A percentile compares a stretch with the other conserved stretches of the same genome.
phyloP scores from a whole-genome alignment of 305 asterid species.

The Solanum hybrid region DNA sequence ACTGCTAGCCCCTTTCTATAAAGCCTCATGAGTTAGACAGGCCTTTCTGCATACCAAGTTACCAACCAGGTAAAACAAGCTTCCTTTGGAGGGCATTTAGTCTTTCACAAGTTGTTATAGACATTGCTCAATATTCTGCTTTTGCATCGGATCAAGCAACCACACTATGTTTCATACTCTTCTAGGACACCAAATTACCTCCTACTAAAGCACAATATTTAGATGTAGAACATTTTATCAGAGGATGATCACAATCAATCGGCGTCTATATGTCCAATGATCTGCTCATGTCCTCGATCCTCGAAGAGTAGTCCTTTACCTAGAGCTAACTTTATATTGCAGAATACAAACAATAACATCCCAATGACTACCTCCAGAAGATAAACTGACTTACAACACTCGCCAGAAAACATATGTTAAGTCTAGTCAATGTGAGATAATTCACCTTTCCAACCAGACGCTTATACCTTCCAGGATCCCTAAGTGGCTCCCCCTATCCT shows the following conservation, averaged over 20 bases:
- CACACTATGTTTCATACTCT: neutral
- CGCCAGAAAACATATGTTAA: neutral
- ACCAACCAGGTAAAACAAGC: neutral
- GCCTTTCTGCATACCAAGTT: neutral
- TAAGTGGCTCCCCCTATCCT: neutral
- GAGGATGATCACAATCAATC: neutral
- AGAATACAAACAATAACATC: neutral
- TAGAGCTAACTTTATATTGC: neutral
- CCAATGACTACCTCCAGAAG: neutral
- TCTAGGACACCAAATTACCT: neutral
- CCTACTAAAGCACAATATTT: neutral
- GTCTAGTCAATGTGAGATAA: neutral
- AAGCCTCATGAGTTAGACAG: neutral
- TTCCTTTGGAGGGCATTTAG: neutral
- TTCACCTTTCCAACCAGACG: neutral
- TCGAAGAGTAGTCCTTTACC: neutral
- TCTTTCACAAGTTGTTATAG: neutral
- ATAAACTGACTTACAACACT: neutral
- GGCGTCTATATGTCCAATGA: neutral
- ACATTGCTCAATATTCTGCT: neutral
- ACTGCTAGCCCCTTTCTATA: neutral
- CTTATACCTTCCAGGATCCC: neutral
- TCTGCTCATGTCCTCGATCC: neutral
- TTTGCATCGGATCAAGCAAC: neutral
- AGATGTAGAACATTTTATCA: neutral